Conservation (phyloP, 805 yeast genomes). For the Teunomyces gatunensis region DNA sequence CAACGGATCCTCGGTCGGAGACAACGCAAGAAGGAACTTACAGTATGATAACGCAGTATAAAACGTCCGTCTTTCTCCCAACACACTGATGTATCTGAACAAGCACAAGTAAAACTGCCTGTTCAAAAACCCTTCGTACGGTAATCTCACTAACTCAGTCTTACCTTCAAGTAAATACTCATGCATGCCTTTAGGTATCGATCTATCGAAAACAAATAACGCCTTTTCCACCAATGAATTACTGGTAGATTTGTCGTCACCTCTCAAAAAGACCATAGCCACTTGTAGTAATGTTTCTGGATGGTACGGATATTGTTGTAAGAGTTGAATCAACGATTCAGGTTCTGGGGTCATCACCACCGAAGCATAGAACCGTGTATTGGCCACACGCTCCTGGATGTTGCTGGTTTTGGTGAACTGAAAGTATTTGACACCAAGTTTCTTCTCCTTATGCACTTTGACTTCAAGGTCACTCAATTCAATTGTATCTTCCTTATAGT, state of each 20-base stretch:
- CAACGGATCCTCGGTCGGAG: slow-evolving; percentile 78
- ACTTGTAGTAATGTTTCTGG: slow-evolving; percentile 77
- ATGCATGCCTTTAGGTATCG: slow-evolving; percentile 57
- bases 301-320: slow-evolving; percentile 68
- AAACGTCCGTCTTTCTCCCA: slow-evolving; percentile 76
- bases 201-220: slow-evolving; percentile 75
- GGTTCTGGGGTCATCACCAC: slow-evolving; percentile 77
- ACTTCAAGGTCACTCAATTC: slow-evolving; percentile 25
- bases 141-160: slow-evolving; percentile 61
- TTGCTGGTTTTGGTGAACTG: slow-evolving; percentile 43
- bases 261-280: slow-evolving; percentile 69
- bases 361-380: slow-evolving; percentile 56
- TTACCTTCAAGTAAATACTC: slow-evolving; percentile 45
- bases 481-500: slow-evolving; percentile 33
- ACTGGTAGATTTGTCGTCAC: slow-evolving; percentile 65
- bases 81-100: slow-evolving; percentile 65
- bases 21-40: slow-evolving; percentile 63
- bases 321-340: slow-evolving; percentile 59
- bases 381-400: slow-evolving; percentile 35
- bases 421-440: slow-evolving; percentile 54
- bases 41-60: slow-evolving; percentile 75
- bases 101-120: slow-evolving; percentile 73
- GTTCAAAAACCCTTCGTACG: slow-evolving; percentile 71
- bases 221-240: slow-evolving; percentile 76
- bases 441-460: slow-evolving; percentile 30